A percentile compares a stretch with the other conserved stretches of the same genome.
Conservation (phyloP, 768 basidiomycete species). For the Psilocybe cubensis region DNA sequence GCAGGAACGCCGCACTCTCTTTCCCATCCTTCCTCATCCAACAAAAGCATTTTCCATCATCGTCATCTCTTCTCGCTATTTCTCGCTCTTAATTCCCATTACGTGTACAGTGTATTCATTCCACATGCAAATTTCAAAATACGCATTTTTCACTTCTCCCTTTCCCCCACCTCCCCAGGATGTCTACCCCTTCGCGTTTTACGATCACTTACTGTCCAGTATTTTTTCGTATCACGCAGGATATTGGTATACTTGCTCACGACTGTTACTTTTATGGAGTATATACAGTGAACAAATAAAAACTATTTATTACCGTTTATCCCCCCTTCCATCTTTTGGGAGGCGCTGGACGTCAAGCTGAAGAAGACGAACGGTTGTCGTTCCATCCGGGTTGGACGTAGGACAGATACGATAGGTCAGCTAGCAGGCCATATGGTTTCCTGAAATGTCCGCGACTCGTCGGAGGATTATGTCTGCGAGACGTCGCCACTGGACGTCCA, state of each 20-base stretch:
- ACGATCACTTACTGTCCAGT: not conserved
- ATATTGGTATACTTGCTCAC: constrained; percentile 5
- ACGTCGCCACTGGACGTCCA: not conserved
- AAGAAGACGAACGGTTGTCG: not conserved
- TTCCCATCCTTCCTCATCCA: not conserved
- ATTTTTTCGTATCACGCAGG: not conserved
- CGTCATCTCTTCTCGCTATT: not conserved
- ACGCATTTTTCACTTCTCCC: not conserved
- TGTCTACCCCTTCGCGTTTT: too few species aligned
- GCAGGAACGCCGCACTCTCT: not conserved
- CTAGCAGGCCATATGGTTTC: not conserved
- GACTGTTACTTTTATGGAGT: not conserved
- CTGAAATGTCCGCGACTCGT: not conserved
- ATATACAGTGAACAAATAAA: constrained; percentile 9
- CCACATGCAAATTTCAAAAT: not conserved
- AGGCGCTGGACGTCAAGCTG: not conserved
- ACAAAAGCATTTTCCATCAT: constrained; percentile 1
- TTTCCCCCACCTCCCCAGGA: not conserved
- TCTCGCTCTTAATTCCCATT: not conserved
- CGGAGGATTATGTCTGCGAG: not conserved
- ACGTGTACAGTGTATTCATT: not conserved
- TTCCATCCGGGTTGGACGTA: not conserved
- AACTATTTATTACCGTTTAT: constrained; percentile 17
- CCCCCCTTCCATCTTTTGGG: not conserved
- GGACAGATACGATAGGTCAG: too few species aligned